Base-by-base conservation (phyloP, 192 early-diverging fungal species). In the Coemansia javaensis region DNA sequence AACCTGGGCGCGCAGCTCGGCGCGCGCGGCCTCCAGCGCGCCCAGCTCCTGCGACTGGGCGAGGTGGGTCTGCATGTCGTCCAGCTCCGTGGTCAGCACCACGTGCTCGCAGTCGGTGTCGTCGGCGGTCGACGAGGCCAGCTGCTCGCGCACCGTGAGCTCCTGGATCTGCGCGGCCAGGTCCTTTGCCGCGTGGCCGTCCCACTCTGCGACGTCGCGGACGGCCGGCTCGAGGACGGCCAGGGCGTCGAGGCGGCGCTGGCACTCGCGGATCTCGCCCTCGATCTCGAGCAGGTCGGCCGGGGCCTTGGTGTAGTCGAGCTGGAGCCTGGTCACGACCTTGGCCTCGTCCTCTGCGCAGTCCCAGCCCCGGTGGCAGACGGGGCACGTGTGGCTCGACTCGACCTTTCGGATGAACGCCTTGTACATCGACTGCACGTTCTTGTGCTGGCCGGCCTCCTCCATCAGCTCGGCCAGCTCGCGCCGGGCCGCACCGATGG, bases 361-460 rank as follows among this genome's bases (percentile, higher is more conserved):
- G n/a, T 61, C 63, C 66, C 93, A 96, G 0, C 66, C 69, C n/a
- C 90, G 82, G 13, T 63, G 63, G 59, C 94, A 97, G 6, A 97
- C 74, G 9, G 93, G 89, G 44, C 94, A 97, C 20, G 77, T 60
- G 27, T 86, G 79, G 31, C 68, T 73, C 12, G 61, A 64, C 41
- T 90, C 58, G n/a, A 81, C 77, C 50, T 83, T 78, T 12, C 58
- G 50, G n/a, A 88, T 59, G 38, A 84, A 93, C 4, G 82, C 75
- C 15, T 31, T 50, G 51, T 90, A 93, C 66, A 90, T 77, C 2
- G 67, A 55, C 30, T 63, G 47, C 13, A 75, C 81, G 60, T 82
- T 81, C 46, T 67, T 66, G 38, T 70, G 63, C 32, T 61, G 57
- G 14, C 62, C 56, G 7, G 59, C 55, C 51, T 51, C 33, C 30